A percentile compares a stretch with the other conserved stretches of the same genome.
phyloP scores from a whole-genome alignment of 208 protist species.

The Trichomonas gallinae region DNA sequence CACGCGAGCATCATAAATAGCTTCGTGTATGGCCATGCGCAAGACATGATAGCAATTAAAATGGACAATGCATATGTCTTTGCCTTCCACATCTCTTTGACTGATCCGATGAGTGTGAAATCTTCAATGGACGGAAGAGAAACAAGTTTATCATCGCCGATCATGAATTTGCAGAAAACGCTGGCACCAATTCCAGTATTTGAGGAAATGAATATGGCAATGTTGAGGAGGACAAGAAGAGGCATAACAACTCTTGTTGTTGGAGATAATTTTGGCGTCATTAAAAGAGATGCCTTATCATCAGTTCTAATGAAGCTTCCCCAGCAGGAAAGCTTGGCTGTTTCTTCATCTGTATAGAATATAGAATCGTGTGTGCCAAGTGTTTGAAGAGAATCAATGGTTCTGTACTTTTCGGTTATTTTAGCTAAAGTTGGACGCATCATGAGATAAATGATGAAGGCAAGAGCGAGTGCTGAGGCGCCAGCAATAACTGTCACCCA shows the following conservation, averaged over 20 bases:
- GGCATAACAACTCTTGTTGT: not conserved
- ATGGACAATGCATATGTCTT: conserved; percentile 59
- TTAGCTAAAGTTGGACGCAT: not conserved
- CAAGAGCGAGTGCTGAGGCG: not conserved
- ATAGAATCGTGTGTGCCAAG: not conserved
- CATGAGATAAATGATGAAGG: not conserved
- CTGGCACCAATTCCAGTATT: conserved; percentile 46
- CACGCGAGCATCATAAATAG: conserved; percentile 48
- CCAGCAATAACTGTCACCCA: not conserved
- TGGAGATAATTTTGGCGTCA: not conserved
- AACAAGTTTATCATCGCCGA: conserved; percentile 16
- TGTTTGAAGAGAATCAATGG: not conserved
- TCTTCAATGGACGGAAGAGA: conserved; percentile 44
- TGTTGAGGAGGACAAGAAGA: conserved; percentile 22
- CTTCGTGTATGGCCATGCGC: conserved; percentile 75
- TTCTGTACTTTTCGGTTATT: not conserved
- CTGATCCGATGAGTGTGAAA: conserved; percentile 62
- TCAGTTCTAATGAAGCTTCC: not conserved
- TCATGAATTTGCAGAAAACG: conserved; percentile 40
- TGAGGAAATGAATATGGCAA: conserved; percentile 48
- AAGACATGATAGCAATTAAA: conserved; percentile 66
- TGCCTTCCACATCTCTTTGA: conserved; percentile 62
- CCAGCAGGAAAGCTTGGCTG: not conserved
- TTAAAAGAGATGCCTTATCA: not conserved
- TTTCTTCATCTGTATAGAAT: not conserved